Evolutionary conservation across 768 basidiomycete species (phyloP), one percentile per base, ranked within the genome.

Genomic region (Termitomyces heimii): DNA sequence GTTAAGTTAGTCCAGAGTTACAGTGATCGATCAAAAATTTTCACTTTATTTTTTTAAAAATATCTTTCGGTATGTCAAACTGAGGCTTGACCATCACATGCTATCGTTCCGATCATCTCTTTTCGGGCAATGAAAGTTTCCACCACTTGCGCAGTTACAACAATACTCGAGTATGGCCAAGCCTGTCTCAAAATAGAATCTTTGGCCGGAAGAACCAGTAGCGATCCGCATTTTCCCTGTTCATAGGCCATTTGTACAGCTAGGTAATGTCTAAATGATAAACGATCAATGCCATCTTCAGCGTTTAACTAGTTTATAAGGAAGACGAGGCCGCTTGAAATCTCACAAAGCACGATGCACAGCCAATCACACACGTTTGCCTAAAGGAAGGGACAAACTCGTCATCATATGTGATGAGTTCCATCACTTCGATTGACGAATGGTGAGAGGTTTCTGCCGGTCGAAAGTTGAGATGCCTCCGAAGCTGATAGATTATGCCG

Each of bases 381-480:
- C 4, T 35, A 26, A 22, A 18, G 43, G 13, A 20, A 16, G 7
- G 24, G 34, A 9, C 22, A 42, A 42, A 32, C 18, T 56, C 37
- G 13, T 43, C 39, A 10, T 53, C 28, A 40, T 58, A 42, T 12
- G 47, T 42, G 39, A 54, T 32, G 22, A 49, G 53, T 28, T 28
- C 47, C 6, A 44, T 18, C 51, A 8, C 51, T 51, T 32, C 56
- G 24, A 34, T 50, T 18, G 20, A 44, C 43, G 58, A 59, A 55
- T 14, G 22, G 14, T 31, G 53, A 44, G 10, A 59, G 43, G 24
- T 55, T 44, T 22, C 54, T 20, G 14, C 32, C 20, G 37, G 26
- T 20, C 10, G 37, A 39, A 55, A 29, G 22, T 46, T 18, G 43
- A 42, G n/a, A 50, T 40, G 18, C 40, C 49, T 14, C 22, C 34